Evolutionary conservation across 2,329 filamentous ascomycete species (phyloP).

Genomic region (Verticillium klebahnii): DNA sequence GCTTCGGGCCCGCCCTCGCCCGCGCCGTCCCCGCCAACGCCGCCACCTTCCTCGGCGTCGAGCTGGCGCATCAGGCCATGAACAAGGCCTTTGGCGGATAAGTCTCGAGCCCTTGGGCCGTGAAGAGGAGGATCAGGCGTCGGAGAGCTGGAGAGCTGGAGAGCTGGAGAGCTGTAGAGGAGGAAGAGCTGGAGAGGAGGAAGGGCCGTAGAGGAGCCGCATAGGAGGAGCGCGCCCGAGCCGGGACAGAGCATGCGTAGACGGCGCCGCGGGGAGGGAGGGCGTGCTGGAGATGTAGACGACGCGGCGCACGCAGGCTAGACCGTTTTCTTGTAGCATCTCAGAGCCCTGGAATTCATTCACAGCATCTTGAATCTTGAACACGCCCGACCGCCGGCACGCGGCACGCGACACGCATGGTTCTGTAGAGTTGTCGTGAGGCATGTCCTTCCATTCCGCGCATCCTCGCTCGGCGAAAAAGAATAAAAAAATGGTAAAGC

Average conservation of each 20-base stretch:
- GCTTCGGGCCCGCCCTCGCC: conserved; percentile 86
- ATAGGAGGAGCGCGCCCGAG: too few species aligned
- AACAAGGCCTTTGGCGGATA: conserved; percentile 59
- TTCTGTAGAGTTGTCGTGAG: too few species aligned
- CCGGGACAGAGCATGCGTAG: too few species aligned
- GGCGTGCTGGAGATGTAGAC: conserved; percentile 75
- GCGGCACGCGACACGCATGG: too few species aligned
- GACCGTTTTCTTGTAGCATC: neutral
- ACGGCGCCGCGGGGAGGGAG: conserved; percentile 24
- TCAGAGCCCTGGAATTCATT: neutral
- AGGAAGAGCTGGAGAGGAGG: neutral
- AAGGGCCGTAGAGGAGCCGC: too few species aligned
- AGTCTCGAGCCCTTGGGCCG: too few species aligned
- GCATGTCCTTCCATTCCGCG: too few species aligned
- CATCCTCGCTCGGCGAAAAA: too few species aligned
- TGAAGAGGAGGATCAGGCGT: neutral
- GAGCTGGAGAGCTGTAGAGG: neutral
- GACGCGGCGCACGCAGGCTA: conserved; percentile 62
- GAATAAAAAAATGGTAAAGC: too few species aligned
- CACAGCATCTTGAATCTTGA: neutral
- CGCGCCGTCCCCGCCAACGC: conserved; percentile 95
- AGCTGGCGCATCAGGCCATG: conserved; percentile 80
- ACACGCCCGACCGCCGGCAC: too few species aligned
- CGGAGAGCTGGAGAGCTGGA: neutral
- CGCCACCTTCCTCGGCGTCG: conserved; percentile 85